Base-by-base conservation (phyloP, 2,329 filamentous ascomycete genomes). In the Stenocarpella maydis region DNA sequence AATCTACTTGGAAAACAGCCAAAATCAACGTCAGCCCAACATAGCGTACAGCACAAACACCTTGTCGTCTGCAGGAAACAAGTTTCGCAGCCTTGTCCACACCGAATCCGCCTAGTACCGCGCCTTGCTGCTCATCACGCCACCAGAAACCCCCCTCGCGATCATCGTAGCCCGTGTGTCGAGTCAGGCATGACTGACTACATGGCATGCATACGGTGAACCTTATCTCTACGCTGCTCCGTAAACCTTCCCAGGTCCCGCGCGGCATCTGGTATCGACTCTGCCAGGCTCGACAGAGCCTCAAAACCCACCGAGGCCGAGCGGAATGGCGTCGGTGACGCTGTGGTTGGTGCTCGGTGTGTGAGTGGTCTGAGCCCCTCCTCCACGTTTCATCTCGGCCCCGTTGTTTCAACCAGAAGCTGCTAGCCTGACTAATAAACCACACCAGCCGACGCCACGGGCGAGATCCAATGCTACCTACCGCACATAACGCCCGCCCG, bases 341-440 rank as follows among this genome's bases (percentile, higher is more conserved):
- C n/a, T 12, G 34, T 52, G 34, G 34, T 24, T n/a, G 49, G 50
- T 47, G 37, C 28, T 54, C 34, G 37, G 31, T 45, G 34, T 45
- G 63, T 26, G 19, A 34, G 49, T 53, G 47, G 47, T 43, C 45
- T 43, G 63, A 65, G 63, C 49, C 47, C 63, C n/a, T 52, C 63
- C 39, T n/a, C 52, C 64, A 55, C n/a, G 64, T 66, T 55, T 66
- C 64, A 66, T 66, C 50, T 66, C 50, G 24, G 64, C 49, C 64
- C 58, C 58, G 28, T 63, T 63, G 58, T 63, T 63, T 63, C 58
- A 63, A 63, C 58, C 28, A 63, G 28, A 63, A 49, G 58, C 58
- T 41, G 58, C 43, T 49, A 37, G n/a, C 58, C 43, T 63, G 58
- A 63, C n/a, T n/a, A n/a, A 28, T 49, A 63, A 49, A 63, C 14